These are phyloP conservation scores for Cornus kousa DNA, from an alignment of 148 eudicot genomes.

Conservation along the genomic window DNA sequence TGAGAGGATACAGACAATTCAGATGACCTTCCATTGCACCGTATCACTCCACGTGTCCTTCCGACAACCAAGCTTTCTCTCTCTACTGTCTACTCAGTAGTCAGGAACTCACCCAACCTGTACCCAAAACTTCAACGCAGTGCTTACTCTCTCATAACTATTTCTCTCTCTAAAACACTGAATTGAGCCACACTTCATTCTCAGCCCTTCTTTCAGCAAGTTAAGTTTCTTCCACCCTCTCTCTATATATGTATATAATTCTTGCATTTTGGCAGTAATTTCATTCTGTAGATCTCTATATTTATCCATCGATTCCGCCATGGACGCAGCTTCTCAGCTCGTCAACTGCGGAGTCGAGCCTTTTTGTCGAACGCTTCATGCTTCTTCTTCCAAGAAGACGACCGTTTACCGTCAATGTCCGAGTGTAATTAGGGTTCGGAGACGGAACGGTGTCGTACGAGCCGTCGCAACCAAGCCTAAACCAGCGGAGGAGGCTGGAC, in stretches of 20 bases:
- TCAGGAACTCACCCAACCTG: neutral
- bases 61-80: constrained; percentile 4
- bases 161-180: neutral
- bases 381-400: neutral
- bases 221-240: neutral
- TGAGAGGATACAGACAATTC: too few relatives aligned
- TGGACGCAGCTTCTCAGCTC: constrained; percentile 52
- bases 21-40: neutral
- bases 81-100: neutral
- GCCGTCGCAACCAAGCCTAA: constrained; percentile 53
- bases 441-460: constrained; percentile 27
- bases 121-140: neutral
- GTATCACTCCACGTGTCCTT: constrained; percentile 26
- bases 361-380: constrained; percentile 15
- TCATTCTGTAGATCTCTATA: neutral
- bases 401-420: constrained; percentile 11
- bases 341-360: constrained; percentile 40
- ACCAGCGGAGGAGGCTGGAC: constrained; percentile 25
- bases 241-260: neutral
- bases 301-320: constrained; percentile 16
- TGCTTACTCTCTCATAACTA: neutral
- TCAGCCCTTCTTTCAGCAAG: neutral
- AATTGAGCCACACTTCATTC: neutral
- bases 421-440: constrained; percentile 4
- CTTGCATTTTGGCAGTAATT: neutral